A percentile compares a stretch with the other conserved stretches of the same genome.
Conservation (phyloP, 371 early-diverging fungal genomes). For the Mortierella sp. region DNA sequence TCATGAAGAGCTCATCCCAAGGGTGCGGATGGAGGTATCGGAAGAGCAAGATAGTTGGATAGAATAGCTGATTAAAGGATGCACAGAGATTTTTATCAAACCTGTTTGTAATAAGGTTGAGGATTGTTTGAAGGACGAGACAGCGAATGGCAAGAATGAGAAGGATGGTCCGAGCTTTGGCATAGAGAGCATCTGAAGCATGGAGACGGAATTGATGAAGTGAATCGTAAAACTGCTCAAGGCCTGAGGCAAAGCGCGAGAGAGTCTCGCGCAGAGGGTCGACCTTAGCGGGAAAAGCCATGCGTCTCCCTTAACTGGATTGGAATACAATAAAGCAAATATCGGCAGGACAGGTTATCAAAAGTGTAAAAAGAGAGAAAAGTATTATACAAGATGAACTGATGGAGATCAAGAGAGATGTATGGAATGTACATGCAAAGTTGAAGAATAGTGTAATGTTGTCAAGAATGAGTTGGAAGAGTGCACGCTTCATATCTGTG, state of each 20-base stretch:
- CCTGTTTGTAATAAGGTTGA: slow-evolving; percentile 15
- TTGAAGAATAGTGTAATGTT: background rate
- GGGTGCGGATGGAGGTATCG: slow-evolving; percentile 34
- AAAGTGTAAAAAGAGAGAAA: background rate
- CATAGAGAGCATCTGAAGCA: slow-evolving; percentile 2
- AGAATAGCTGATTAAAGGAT: slow-evolving; percentile 40
- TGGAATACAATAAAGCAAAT: background rate
- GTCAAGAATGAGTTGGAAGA: background rate
- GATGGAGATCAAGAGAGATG: background rate
- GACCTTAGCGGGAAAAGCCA: slow-evolving; percentile 4
- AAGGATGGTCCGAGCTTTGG: slow-evolving; percentile 10
- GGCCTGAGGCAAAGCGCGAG: slow-evolving; percentile 43
- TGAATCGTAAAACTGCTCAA: slow-evolving; percentile 41
- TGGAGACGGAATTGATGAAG: slow-evolving; percentile 14
- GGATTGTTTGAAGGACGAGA: slow-evolving; percentile 26
- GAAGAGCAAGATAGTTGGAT: slow-evolving; percentile 31
- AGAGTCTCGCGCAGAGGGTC: slow-evolving; percentile 23
- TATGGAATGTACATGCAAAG: background rate
- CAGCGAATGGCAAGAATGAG: slow-evolving; percentile 27
- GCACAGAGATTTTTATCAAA: slow-evolving; percentile 21
- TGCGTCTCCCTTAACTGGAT: background rate
- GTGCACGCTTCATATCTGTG: no score
- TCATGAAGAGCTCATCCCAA: slow-evolving; percentile 45
- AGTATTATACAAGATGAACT: background rate
- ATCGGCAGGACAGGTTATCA: background rate